Evolutionary conservation across 78 protist species (phyloP).

Genomic region (Dictyostelium brefeldianum): DNA sequence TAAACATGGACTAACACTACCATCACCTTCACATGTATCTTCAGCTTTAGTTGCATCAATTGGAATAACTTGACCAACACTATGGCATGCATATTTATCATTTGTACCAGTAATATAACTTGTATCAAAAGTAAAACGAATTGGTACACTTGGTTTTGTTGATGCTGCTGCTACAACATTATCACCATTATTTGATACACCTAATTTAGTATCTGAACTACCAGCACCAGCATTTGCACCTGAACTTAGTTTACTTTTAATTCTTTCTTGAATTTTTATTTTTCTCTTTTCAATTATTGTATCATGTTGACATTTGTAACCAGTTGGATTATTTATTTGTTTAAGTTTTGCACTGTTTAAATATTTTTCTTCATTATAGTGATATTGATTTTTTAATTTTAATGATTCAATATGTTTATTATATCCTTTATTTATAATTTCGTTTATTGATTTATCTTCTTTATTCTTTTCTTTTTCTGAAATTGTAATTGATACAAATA

Average conservation of each 20-base stretch:
- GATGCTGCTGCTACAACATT: not conserved
- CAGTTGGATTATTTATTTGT: not conserved
- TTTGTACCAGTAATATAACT: not conserved
- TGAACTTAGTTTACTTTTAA: too few species aligned
- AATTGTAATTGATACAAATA: too few species aligned
- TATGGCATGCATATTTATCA: constrained; percentile 8
- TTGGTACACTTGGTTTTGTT: not conserved
- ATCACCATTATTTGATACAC: too few species aligned
- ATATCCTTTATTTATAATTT: not conserved
- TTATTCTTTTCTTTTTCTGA: not conserved
- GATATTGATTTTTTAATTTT: not conserved
- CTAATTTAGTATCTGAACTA: not conserved
- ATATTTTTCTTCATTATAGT: not conserved
- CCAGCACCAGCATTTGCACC: too few species aligned
- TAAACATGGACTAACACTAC: not conserved
- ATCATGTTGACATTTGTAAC: constrained; percentile 16
- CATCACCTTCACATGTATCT: not conserved
- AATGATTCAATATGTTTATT: not conserved
- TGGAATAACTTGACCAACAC: not conserved
- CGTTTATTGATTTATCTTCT: not conserved
- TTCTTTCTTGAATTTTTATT: not conserved
- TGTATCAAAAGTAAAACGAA: not conserved
- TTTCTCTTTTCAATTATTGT: not conserved
- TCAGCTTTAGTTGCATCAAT: not conserved
- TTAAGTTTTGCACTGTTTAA: not conserved